Base-by-base conservation (phyloP, 2,329 filamentous ascomycete species). In the Ophiocordyceps camponoti-leonardi region DNA sequence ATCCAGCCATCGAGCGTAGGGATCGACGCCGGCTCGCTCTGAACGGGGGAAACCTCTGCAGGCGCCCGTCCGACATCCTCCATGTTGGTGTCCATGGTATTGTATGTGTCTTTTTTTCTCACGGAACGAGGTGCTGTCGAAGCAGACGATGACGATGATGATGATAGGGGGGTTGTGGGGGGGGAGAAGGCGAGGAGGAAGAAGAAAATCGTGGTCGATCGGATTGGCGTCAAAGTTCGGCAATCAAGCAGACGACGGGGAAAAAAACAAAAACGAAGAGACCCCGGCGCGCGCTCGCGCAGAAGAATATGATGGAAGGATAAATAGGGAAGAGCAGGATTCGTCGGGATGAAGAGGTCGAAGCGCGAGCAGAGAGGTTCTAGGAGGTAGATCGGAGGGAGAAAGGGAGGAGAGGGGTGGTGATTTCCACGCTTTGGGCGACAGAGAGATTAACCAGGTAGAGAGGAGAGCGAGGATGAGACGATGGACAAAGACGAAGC, bases 1-100 rank as follows among this genome's bases (percentile, higher is more conserved):
- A 98, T 96, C 92, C 92, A 98, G 60, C 88, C 87, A 63, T 98
- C 92, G 51, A 98, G 75, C 49, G 86, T 94, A 50, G 84, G 80
- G 70, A 94, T 92, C 55, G 87, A 86, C 49, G 88, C 81, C 46
- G 90, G 84, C 69, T 96, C 92, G 49, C 66, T 60, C 58, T 79
- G 75, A 46, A 79, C 71, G 44, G 86, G 78, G 49, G 83, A 78
- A 56, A 94, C 67, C 60, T 83, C 83, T 62, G 85, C 76, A 53
- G 87, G 84, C 58, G 83, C 80, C 67, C 88, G 85, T 60, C 83
- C 84, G 56, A 94, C 87, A 64, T 98, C 92, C 72, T 95, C 90
- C 92, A 98, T 98, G 67, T 93, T 94, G 61, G 87, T 94, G 67
- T 98, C 90, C 87, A 95, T 94, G 51, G 45, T 46, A 45, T 28